Evolutionary conservation across 306 rosid species (phyloP).

Genomic region (Styphnolobium japonicum): DNA sequence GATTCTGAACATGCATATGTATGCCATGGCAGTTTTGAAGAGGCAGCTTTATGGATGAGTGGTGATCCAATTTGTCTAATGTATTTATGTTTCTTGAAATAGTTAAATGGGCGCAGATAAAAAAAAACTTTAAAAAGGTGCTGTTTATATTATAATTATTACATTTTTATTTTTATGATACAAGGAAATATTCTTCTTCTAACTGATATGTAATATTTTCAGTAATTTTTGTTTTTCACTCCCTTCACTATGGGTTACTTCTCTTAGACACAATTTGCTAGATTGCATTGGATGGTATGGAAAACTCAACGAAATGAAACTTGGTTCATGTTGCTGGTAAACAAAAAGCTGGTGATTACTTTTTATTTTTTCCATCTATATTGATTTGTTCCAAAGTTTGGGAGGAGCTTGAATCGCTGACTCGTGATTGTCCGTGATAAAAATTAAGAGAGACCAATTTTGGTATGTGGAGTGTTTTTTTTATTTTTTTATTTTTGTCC

Average conservation of each 20-base stretch:
- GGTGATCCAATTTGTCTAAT: slow-evolving; percentile 3
- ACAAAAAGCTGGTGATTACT: no score
- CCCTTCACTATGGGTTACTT: background rate
- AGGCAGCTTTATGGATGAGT: background rate
- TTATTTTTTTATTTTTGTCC: no score
- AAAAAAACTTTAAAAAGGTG: background rate
- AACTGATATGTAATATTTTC: slow-evolving; percentile 1
- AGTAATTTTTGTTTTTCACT: background rate
- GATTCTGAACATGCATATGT: background rate
- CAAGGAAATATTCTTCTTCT: background rate
- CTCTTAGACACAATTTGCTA: no score
- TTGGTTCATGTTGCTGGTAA: no score
- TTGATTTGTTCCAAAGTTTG: no score
- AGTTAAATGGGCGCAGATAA: background rate
- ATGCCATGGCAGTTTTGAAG: slow-evolving; percentile 9
- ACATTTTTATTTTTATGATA: background rate
- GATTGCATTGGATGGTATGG: no score
- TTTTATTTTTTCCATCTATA: no score
- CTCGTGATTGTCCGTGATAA: no score
- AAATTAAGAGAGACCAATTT: no score
- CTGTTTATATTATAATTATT: slow-evolving; percentile 1
- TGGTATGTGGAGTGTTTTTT: no score
- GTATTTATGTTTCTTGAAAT: background rate
- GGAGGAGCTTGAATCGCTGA: no score
- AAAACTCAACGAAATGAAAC: no score